These are phyloP conservation scores for Oenanthe javanica DNA, from an alignment of 140 eudicot genomes.

Conservation along the genomic window DNA sequence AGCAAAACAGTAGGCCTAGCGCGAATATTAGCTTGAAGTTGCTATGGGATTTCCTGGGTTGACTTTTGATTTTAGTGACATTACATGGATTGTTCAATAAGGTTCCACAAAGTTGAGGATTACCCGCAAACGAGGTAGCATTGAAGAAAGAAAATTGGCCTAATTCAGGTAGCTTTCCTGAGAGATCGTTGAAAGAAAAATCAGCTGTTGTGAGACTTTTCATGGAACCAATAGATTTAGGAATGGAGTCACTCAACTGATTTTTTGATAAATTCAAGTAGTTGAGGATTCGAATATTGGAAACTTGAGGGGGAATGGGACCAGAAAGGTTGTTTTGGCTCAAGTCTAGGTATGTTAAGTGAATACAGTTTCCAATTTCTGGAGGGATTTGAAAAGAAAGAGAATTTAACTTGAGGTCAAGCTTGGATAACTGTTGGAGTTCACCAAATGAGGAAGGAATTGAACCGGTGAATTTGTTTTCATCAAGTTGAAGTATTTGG, in stretches of 20 bases:
- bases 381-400: conserved; percentile 68
- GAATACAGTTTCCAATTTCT: conserved; percentile 58
- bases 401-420: conserved; percentile 57
- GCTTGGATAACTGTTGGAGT: conserved; percentile 48
- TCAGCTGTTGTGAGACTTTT: conserved; percentile 83
- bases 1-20: conserved; percentile 56
- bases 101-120: conserved; percentile 82
- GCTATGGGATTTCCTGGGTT: conserved; percentile 31
- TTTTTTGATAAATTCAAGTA: conserved; percentile 79
- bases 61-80: conserved; percentile 16
- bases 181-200: conserved; percentile 79
- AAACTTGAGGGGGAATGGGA: conserved; percentile 58
- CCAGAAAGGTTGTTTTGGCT: conserved; percentile 81
- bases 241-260: conserved; percentile 60
- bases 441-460: conserved; percentile 70
- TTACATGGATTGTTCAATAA: conserved; percentile 66
- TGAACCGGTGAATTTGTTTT: conserved; percentile 63
- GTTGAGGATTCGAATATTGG: conserved; percentile 57
- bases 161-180: conserved; percentile 72
- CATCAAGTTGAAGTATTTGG: conserved; percentile 52
- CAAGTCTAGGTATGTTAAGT: conserved; percentile 71
- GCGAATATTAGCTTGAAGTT: conserved; percentile 70
- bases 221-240: conserved; percentile 69
- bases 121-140: conserved; percentile 82
- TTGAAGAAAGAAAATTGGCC: conserved; percentile 79